phyloP scores from a whole-genome alignment of 2,329 filamentous ascomycete genomes.

The Parafenestella ontariensis region DNA sequence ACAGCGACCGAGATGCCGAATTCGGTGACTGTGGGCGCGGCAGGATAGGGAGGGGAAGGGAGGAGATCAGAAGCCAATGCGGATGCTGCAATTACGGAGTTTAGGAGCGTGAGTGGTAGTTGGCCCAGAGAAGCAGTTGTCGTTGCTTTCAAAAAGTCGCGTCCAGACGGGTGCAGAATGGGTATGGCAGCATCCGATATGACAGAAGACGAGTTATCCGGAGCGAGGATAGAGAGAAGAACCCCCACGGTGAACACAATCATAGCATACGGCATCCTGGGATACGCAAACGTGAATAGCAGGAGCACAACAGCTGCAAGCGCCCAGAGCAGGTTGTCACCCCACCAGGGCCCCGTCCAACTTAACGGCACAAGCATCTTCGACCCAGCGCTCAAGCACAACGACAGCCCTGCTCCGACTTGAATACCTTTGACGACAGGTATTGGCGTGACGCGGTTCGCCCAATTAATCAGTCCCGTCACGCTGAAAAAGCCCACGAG shows the following conservation, averaged over 20 bases:
- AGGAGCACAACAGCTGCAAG: conserved; percentile 75
- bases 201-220: conserved; percentile 15
- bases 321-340: conserved; percentile 82
- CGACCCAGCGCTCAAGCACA: conserved; percentile 77
- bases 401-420: conserved; percentile 84
- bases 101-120: conserved; percentile 87
- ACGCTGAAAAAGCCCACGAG: conserved; percentile 78
- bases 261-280: conserved; percentile 79
- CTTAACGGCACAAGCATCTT: conserved; percentile 70
- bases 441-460: conserved; percentile 77
- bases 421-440: conserved; percentile 95
- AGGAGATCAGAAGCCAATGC: conserved; percentile 80
- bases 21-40: conserved; percentile 73
- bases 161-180: conserved; percentile 54
- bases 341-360: conserved; percentile 70
- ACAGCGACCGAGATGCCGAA: conserved; percentile 80
- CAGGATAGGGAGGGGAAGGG: conserved; percentile 63
- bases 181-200: conserved; percentile 62
- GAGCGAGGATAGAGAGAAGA: conserved; percentile 63
- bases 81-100: conserved; percentile 88
- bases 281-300: conserved; percentile 69
- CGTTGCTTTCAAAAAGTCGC: conserved; percentile 61
- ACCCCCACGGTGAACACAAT: conserved; percentile 73
- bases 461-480: conserved; percentile 78
- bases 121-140: conserved; percentile 80